phyloP scores from a whole-genome alignment of 2,329 filamentous ascomycete genomes.

The Fusarium pseudograminearum region DNA sequence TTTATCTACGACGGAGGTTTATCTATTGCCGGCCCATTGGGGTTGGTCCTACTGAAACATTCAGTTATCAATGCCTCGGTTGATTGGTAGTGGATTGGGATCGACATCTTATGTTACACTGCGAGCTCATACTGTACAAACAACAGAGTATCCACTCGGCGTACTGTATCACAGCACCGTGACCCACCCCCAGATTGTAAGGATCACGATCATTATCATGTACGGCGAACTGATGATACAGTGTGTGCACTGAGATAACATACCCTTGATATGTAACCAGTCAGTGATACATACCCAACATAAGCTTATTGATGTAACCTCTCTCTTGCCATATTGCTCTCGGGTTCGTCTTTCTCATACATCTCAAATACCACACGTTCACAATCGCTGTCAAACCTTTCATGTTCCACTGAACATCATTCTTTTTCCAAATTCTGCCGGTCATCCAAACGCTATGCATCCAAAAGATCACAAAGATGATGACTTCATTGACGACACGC shows the following conservation, averaged over 20 bases:
- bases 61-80: not conserved
- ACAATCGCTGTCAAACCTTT: not conserved
- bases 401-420: fast-evolving
- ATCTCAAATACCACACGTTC: not conserved
- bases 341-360: not conserved
- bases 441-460: not conserved
- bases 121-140: not conserved
- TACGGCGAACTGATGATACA: not conserved
- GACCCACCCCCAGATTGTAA: not conserved
- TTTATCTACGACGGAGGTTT: not conserved
- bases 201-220: not conserved
- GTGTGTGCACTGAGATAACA: not conserved
- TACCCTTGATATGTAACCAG: constrained; percentile 3
- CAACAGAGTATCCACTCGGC: not conserved
- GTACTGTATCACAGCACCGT: not conserved
- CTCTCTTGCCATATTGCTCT: not conserved
- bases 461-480: constrained; percentile 14
- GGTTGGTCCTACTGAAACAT: not conserved
- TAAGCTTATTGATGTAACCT: not conserved
- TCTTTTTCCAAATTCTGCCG: not conserved
- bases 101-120: constrained; percentile 4
- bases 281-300: not conserved
- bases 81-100: not conserved
- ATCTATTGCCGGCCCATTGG: not conserved
- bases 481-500: constrained; percentile 7